These are phyloP conservation scores for Capsicum chinense DNA, from an alignment of 257 asterid species.

Conservation along the genomic window DNA sequence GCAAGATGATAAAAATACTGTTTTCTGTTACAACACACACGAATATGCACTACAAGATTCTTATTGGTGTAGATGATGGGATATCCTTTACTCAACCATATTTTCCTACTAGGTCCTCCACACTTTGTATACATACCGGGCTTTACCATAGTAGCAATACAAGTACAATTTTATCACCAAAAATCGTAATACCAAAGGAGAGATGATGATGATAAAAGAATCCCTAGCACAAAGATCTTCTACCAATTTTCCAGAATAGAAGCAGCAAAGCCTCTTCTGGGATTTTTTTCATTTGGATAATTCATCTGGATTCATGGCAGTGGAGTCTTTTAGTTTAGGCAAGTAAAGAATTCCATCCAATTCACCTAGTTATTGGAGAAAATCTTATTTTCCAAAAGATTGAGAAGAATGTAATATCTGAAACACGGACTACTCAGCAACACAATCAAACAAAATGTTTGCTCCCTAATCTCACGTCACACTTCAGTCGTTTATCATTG, in stretches of 20 bases:
- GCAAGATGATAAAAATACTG: no score
- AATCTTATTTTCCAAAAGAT: not conserved
- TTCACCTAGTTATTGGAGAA: conserved; percentile 3
- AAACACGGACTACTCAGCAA: not conserved
- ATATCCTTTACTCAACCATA: not conserved
- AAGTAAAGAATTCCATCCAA: conserved; percentile 10
- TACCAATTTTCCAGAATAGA: not conserved
- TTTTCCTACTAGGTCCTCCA: not conserved
- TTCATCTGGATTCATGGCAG: conserved; percentile 7
- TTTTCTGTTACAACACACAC: no score
- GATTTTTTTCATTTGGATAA: not conserved
- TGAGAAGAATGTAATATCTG: not conserved
- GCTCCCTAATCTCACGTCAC: not conserved
- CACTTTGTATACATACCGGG: not conserved
- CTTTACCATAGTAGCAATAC: not conserved
- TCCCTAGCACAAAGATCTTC: conserved; percentile 6
- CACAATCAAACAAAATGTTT: conserved; percentile 15
- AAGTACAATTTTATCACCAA: not conserved
- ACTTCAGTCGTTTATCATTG: not conserved
- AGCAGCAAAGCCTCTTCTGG: not conserved
- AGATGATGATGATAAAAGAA: not conserved
- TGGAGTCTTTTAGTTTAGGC: conserved; percentile 11
- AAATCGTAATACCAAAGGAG: not conserved
- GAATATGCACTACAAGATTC: not conserved
- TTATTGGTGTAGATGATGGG: not conserved